Percentiles rank a stretch among this genome's conserved stretches.
phyloP scores from a whole-genome alignment of 768 basidiomycete genomes.

The Rhodotorula paludigena region DNA sequence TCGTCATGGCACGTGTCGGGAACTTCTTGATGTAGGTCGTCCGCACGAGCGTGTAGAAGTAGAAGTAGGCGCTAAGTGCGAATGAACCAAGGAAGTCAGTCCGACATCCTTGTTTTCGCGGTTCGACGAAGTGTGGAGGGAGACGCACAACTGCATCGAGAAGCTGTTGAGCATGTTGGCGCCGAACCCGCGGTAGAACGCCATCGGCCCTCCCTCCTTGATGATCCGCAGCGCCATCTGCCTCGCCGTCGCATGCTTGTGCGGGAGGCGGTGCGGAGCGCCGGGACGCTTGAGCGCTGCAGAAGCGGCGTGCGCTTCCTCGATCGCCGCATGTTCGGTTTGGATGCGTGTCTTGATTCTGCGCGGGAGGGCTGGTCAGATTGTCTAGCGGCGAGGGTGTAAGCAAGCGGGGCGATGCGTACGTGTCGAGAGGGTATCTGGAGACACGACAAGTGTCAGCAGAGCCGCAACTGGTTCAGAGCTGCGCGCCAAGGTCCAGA shows the following conservation, averaged over 20 bases:
- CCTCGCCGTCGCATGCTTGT: slow-evolving; percentile 55
- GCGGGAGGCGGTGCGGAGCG: slow-evolving; percentile 49
- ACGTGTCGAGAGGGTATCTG: slow-evolving; percentile 95
- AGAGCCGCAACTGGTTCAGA: not conserved
- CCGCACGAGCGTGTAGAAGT: slow-evolving; percentile 92
- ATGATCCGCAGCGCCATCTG: slow-evolving; percentile 65
- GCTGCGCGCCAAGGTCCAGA: not conserved
- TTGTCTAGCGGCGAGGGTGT: not conserved
- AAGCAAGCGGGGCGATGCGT: slow-evolving; percentile 15
- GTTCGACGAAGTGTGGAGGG: not conserved
- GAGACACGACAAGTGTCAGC: slow-evolving; percentile 19
- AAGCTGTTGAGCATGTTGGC: slow-evolving; percentile 99
- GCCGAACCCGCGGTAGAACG: slow-evolving; percentile 83
- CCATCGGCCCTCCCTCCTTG: slow-evolving; percentile 71
- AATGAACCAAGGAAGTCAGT: not conserved
- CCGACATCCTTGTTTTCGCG: not conserved
- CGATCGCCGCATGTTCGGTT: slow-evolving; percentile 52
- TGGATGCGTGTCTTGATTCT: slow-evolving; percentile 95
- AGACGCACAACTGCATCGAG: slow-evolving; percentile 71
- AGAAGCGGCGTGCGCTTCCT: slow-evolving; percentile 12
- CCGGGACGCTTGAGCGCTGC: slow-evolving; percentile 51
- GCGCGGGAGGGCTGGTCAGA: slow-evolving; percentile 3
- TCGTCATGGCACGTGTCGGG: slow-evolving; percentile 53
- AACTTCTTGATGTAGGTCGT: slow-evolving; percentile 72
- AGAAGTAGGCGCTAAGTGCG: slow-evolving; percentile 73